Percentiles rank a stretch among this genome's conserved stretches.
phyloP scores from a whole-genome alignment of 108 stramenopile species.

The Aureococcus anophagefferens region DNA sequence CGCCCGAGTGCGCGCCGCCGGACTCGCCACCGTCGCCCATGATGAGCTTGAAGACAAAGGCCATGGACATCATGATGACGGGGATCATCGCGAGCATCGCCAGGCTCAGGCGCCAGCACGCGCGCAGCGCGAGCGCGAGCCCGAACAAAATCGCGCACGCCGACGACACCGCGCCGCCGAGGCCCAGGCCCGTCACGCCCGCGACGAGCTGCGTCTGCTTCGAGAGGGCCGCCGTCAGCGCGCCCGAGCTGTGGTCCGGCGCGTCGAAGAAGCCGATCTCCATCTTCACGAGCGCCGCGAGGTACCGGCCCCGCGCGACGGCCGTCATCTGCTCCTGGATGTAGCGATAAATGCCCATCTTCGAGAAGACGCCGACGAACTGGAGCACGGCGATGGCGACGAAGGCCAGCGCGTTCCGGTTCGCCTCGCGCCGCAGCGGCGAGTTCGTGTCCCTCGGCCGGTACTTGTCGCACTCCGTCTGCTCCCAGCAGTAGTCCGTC shows the following conservation, averaged over 20 bases:
- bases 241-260: conserved; percentile 3
- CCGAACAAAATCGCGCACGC: conserved; percentile 22
- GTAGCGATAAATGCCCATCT: neutral
- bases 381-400: neutral
- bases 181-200: conserved; percentile 26
- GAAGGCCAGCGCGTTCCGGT: neutral
- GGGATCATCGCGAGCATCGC: conserved; percentile 49
- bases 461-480: no score
- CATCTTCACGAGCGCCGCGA: conserved; percentile 17
- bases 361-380: neutral
- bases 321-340: conserved; percentile 31
- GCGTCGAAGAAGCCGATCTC: conserved; percentile 4
- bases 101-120: conserved; percentile 39
- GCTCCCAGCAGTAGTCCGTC: no score
- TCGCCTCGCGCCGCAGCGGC: neutral
- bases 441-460: no score
- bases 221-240: conserved; percentile 10
- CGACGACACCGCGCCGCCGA: conserved; percentile 18
- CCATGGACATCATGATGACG: conserved; percentile 31
- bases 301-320: conserved; percentile 22
- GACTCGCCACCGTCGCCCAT: conserved; percentile 35
- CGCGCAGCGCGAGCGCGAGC: conserved; percentile 39
- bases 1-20: conserved; percentile 26
- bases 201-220: conserved; percentile 21
- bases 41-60: conserved; percentile 31